These are phyloP conservation scores for Botrytis medusae DNA, from an alignment of 2,329 filamentous ascomycete species.

Conservation along the genomic window DNA sequence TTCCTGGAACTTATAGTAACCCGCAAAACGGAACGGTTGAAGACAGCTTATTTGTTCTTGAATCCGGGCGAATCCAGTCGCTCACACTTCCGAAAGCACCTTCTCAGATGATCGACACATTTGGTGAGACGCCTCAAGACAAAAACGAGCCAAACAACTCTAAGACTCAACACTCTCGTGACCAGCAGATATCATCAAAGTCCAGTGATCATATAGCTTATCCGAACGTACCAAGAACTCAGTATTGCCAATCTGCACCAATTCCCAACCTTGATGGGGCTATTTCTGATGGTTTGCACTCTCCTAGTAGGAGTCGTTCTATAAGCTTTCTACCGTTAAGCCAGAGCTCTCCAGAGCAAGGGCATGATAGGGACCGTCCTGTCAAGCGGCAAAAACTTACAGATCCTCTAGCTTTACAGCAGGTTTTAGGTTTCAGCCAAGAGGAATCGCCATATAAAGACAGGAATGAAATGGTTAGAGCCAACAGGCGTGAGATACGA, in stretches of 20 bases:
- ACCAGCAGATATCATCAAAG: not conserved
- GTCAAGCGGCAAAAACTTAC: slow-evolving; percentile 12
- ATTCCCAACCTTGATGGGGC: not conserved
- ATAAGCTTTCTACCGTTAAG: not conserved
- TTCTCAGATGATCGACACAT: not conserved
- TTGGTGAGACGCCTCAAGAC: not conserved
- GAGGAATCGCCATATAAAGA: slow-evolving; percentile 9
- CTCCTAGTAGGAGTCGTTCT: not conserved
- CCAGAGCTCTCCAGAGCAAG: not conserved
- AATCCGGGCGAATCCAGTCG: not conserved
- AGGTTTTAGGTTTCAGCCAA: slow-evolving; percentile 15
- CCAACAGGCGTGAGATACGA: slow-evolving; percentile 10
- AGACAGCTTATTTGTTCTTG: not conserved
- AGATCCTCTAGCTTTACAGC: not conserved
- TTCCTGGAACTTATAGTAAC: slow-evolving; percentile 28
- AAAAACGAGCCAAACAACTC: not conserved
- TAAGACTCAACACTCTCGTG: not conserved
- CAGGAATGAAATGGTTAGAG: slow-evolving; percentile 19
- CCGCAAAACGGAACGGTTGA: slow-evolving; percentile 2
- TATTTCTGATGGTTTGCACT: not conserved
- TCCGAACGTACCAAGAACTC: not conserved
- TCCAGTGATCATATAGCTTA: not conserved
- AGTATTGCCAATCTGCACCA: not conserved
- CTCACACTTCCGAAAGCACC: not conserved
- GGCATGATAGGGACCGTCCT: not conserved